Evolutionary conservation across 495 filamentous ascomycete species (phyloP), one percentile per base, ranked within the genome.

Genomic region (Pyrenula aspistea): DNA sequence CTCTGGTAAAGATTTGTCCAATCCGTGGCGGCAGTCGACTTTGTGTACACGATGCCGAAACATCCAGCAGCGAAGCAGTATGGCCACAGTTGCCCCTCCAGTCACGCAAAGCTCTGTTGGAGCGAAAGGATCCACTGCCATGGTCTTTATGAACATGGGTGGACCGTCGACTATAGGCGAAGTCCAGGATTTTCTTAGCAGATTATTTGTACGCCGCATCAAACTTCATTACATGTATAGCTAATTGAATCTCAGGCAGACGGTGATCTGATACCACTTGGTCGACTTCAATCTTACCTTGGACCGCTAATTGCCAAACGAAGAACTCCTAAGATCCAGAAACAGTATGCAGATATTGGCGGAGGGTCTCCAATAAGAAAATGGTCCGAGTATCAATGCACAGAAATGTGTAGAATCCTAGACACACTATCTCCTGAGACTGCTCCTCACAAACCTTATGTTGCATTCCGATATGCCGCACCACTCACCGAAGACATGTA

Each of bases 141-240:
- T 99, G 81, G 92, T 99, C 3, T 95, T 99, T 60, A 79, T 99
- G 69, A 99, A 99, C 73, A 99, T 99, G 94, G 94, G 94, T 55
- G 94, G 94, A 10, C 94, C 94, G 4, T 89, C 89, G 12, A 96
- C 87, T 3, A 83, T 84, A 11, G 77, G 84, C 56, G 90, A 97
- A 74, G 94, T 99, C 20, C 83, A 84, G 57, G 83, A 85, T 66
- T 99, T 97, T 62, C 77, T 99, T n/a, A 93, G 85, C 71, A 81
- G 90, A 62, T 71, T 99, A 64, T 99, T 99, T 71, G 94, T 91
- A 79, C 57, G 79, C 70, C 47, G 15, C 22, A 15, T 21, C 36
- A 42, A 12, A 22, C 11, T 58, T 54, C 60, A 31, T 36, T 25
- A 22, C 51, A 24, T 3, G 20, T 20, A 25, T 50, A 19, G 8